These are phyloP conservation scores for Crassisporium funariophilum DNA, from an alignment of 768 basidiomycete species.

Conservation along the genomic window DNA sequence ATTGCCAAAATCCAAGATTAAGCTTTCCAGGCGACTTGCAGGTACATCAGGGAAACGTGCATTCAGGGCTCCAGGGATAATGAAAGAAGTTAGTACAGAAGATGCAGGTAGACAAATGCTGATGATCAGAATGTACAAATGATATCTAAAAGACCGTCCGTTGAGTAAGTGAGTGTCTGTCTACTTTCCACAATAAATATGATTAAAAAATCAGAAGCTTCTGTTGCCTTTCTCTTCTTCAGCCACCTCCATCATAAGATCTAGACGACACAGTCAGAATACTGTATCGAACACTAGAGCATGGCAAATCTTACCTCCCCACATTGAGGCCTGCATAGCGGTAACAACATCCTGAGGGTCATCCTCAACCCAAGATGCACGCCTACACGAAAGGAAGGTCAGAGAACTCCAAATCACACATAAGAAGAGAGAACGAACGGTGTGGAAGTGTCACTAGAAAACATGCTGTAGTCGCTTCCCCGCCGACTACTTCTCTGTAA, in stretches of 20 bases:
- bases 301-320: conserved; percentile 57
- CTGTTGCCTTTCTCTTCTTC: conserved; percentile 20
- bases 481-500: conserved; percentile 59
- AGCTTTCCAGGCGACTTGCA: no score
- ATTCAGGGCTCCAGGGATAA: no score
- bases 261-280: conserved; percentile 7
- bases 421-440: conserved; percentile 35
- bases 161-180: not conserved
- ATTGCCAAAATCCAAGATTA: no score
- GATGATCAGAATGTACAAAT: conserved; percentile 20
- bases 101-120: conserved; percentile 2
- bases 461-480: conserved; percentile 60
- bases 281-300: not conserved
- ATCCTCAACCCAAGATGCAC: conserved; percentile 42
- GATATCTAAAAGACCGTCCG: conserved; percentile 9
- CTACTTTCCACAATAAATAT: conserved; percentile 12
- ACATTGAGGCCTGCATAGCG: conserved; percentile 67
- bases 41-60: no score
- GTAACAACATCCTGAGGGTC: conserved; percentile 53
- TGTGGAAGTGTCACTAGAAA: conserved; percentile 53
- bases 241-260: conserved; percentile 25
- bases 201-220: conserved; percentile 10
- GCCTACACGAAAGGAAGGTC: conserved; percentile 23
- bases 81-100: conserved; percentile 13
- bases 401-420: conserved; percentile 21